Conservation (phyloP, 169 alveolate species). For the Eimeria praecox region DNA sequence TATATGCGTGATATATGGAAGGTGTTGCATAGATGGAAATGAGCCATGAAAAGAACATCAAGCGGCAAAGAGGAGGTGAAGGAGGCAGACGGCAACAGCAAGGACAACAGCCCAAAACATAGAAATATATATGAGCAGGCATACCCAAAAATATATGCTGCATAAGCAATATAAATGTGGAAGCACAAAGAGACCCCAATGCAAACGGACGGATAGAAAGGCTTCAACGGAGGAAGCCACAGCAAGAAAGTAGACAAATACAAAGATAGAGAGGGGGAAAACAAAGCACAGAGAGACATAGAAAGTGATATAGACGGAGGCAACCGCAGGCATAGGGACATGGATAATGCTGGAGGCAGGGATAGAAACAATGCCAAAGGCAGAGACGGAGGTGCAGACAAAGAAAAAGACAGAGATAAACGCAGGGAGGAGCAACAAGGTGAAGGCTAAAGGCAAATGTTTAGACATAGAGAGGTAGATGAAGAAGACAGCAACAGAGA, state of each 20-base stretch:
- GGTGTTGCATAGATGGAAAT: too few species aligned
- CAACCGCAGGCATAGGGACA: neutral
- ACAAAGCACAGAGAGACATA: too few species aligned
- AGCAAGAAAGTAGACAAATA: too few species aligned
- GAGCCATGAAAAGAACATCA: too few species aligned
- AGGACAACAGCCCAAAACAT: too few species aligned
- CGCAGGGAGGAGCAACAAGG: neutral
- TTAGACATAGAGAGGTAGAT: neutral
- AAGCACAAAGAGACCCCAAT: neutral
- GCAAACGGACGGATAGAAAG: neutral
- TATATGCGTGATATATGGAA: too few species aligned
- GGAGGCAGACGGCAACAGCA: too few species aligned
- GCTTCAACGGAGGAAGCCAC: neutral
- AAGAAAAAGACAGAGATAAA: neutral
- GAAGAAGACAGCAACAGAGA: neutral
- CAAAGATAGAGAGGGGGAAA: too few species aligned
- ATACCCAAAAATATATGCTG: too few species aligned
- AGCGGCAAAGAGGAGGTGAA: too few species aligned
- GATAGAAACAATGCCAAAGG: neutral
- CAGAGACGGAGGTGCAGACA: neutral
- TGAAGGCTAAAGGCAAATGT: neutral
- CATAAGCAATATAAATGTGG: neutral
- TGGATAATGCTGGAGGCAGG: too few species aligned
- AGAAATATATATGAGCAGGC: neutral
- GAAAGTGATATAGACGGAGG: neutral